Evolutionary conservation across 108 stramenopile genomes (phyloP).

Genomic region (Skeletonema potamos): DNA sequence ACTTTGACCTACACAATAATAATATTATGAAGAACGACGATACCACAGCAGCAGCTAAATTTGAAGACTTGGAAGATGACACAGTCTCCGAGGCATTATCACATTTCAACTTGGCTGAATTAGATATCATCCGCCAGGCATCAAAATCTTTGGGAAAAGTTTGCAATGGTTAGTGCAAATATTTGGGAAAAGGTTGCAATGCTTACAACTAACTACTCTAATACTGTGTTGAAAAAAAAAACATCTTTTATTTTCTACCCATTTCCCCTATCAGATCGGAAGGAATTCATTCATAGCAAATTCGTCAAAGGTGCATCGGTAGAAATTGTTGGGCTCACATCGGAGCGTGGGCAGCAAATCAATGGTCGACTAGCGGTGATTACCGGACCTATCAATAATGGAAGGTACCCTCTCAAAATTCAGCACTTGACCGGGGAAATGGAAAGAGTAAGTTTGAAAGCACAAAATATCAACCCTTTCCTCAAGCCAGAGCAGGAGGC

Average conservation of each 20-base stretch:
- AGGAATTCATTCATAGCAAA: conserved; percentile 15
- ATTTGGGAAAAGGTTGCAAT: no score
- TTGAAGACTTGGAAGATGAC: background rate
- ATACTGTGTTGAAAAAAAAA: no score
- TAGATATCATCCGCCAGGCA: background rate
- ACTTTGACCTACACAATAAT: background rate
- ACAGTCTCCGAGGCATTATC: background rate
- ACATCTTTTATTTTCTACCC: no score
- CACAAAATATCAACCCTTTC: conserved; percentile 19
- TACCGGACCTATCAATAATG: background rate
- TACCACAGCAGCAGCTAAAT: background rate
- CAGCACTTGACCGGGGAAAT: conserved; percentile 17
- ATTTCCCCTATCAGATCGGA: no score
- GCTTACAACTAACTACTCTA: no score
- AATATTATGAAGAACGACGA: background rate
- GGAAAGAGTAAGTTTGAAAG: conserved; percentile 13
- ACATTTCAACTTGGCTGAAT: conserved; percentile 1
- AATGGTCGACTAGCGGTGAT: conserved; percentile 14
- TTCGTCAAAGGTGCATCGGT: background rate
- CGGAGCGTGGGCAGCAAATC: conserved; percentile 12
- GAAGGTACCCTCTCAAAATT: conserved; percentile 14
- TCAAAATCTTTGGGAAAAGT: background rate
- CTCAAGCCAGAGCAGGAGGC: conserved; percentile 16
- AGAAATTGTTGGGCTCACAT: conserved; percentile 9
- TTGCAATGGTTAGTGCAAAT: no score